phyloP scores from a whole-genome alignment of 2,329 filamentous ascomycete species.

The Cordyceps tenuipes region DNA sequence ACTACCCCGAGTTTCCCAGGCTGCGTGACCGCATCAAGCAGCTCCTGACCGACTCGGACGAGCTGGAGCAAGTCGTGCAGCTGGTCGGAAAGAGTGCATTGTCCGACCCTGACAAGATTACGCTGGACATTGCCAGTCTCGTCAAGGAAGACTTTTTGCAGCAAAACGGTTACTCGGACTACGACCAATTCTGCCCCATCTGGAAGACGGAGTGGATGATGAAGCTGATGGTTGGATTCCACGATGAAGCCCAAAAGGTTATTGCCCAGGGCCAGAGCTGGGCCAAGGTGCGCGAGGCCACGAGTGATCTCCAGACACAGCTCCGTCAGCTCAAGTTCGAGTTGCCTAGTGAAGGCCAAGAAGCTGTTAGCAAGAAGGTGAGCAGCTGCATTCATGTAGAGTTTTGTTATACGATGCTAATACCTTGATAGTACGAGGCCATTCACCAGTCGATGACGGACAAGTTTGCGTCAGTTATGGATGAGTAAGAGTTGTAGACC shows the following conservation, averaged over 20 bases:
- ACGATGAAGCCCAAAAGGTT: conserved; percentile 95
- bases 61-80: conserved; percentile 97
- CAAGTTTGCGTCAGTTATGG: conserved; percentile 92
- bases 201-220: conserved; percentile 99
- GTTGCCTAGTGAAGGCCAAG: conserved; percentile 76
- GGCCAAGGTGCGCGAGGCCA: conserved; percentile 87
- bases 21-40: conserved; percentile 90
- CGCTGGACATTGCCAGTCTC: conserved; percentile 79
- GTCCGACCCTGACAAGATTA: conserved; percentile 97
- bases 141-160: conserved; percentile 98
- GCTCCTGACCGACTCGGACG: conserved; percentile 88
- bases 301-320: conserved; percentile 73
- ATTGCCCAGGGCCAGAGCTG: conserved; percentile 85
- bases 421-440: conserved; percentile 66
- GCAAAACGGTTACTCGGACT: conserved; percentile 98
- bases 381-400: conserved; percentile 19
- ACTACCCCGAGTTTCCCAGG: conserved; percentile 87
- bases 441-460: conserved; percentile 88
- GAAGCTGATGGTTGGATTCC: conserved; percentile 98
- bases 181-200: conserved; percentile 97
- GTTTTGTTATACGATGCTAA: conserved; percentile 27
- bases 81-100: conserved; percentile 95
- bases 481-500: conserved; percentile 57
- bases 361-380: conserved; percentile 76
- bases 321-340: conserved; percentile 96